These are phyloP conservation scores for Paxillus ammoniavirescens DNA, from an alignment of 768 basidiomycete genomes.

Conservation along the genomic window DNA sequence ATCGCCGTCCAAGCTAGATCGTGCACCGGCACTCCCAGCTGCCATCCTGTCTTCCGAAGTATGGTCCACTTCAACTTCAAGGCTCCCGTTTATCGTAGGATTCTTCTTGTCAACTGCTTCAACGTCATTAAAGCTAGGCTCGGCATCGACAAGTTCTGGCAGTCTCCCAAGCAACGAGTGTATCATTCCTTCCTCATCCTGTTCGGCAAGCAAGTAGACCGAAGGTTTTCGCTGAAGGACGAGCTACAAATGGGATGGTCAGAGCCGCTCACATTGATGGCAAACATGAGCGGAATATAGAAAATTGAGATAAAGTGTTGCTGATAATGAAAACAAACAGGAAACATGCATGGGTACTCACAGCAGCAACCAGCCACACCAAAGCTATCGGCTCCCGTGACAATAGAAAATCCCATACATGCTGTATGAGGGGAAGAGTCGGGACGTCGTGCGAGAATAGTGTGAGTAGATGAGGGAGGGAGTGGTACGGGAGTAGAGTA, in stretches of 20 bases:
- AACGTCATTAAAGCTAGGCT: background rate
- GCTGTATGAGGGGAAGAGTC: constrained; percentile 84
- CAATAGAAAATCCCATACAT: constrained; percentile 88
- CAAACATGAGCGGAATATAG: background rate
- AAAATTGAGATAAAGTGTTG: background rate
- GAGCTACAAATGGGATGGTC: constrained; percentile 45
- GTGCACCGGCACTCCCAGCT: background rate
- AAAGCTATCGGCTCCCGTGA: constrained; percentile 76
- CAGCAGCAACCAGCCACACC: constrained; percentile 82
- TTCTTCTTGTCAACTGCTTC: background rate
- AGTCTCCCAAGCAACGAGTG: constrained; percentile 71
- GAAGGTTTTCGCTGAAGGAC: constrained; percentile 71
- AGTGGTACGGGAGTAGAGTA: constrained; percentile 84
- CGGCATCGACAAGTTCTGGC: constrained; percentile 43
- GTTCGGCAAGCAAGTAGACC: constrained; percentile 56
- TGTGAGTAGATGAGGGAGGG: constrained; percentile 86
- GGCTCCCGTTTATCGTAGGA: background rate
- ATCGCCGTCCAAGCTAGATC: background rate
- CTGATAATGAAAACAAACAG: background rate
- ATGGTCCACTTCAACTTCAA: background rate
- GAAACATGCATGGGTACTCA: constrained; percentile 39
- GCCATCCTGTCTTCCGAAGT: background rate
- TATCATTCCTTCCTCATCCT: constrained; percentile 80
- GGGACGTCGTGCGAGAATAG: constrained; percentile 93
- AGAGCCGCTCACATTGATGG: background rate